Evolutionary conservation across 805 yeast genomes (phyloP), one percentile per base, ranked within the genome.

Genomic region (Komagataella mondaviorum): DNA sequence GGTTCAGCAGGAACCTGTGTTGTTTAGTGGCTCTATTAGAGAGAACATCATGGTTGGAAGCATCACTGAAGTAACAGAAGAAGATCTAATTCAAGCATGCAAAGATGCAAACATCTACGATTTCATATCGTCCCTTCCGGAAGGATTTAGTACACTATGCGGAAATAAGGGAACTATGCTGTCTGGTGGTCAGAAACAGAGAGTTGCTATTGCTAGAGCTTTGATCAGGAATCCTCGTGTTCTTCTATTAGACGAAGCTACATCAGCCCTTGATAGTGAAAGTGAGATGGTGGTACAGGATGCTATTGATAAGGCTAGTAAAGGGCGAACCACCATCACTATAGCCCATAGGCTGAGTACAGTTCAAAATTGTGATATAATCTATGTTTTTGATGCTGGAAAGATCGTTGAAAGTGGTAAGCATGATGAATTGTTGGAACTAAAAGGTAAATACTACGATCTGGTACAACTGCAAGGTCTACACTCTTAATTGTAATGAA

Each of bases 261-360:
- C 98, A 0, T 82, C 97, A 0, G 85, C 96, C 0, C 69, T 93
- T 48, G 99, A 93, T 61, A 80, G 95, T 12, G 87, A 85, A 52
- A 83, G 90, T 57, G 98, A 91, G 62, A 83, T 85, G 58, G 78
- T 87, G 3, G 95, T 91, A 45, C 87, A 88, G 63, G 77, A 76
- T 49, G 87, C 95, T 6, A 62, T 71, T 36, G 64, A 72, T 48
- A 72, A 93, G 54, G 73, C 76, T 55, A 60, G 64, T 23, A 72
- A 78, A 20, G 80, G 83, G 14, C 67, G 78, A 44, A 89, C 96
- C 1, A 80, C 90, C 1, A 85, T 91, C 46, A 85, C 93, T 48
- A 89, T 91, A 59, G 97, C 97, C 0, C 98, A 91, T 64, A 73
- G 97, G 59, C 73, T 90, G 51, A 82, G 93, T 10, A 91, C 98